A percentile compares a stretch with the other conserved stretches of the same genome.
Evolutionary conservation across 2,329 filamentous ascomycete species (phyloP).

Genomic region (Emergomyces orientalis): DNA sequence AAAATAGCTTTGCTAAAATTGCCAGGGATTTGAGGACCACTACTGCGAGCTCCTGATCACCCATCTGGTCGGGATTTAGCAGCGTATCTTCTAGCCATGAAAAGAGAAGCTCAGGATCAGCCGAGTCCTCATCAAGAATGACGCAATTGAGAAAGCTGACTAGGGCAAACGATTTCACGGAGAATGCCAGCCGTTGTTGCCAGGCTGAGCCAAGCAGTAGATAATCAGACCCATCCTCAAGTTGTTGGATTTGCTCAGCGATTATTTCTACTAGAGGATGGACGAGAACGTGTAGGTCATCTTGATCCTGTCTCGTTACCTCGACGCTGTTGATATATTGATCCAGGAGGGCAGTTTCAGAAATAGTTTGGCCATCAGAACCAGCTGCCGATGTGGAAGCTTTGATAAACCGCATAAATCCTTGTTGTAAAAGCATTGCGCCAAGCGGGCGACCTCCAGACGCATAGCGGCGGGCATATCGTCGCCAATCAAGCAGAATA

Average conservation of each 20-base stretch:
- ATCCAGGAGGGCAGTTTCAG: constrained; percentile 60
- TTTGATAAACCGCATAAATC: constrained; percentile 76
- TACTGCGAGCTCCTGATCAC: constrained; percentile 64
- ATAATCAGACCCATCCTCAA: constrained; percentile 87
- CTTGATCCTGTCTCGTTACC: constrained; percentile 33
- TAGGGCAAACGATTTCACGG: constrained; percentile 73
- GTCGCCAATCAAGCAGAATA: constrained; percentile 74
- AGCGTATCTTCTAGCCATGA: constrained; percentile 79
- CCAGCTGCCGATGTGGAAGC: constrained; percentile 67
- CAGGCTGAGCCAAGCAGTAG: constrained; percentile 73
- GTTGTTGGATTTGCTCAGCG: constrained; percentile 69
- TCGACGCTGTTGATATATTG: constrained; percentile 55
- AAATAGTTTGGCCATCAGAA: constrained; percentile 51
- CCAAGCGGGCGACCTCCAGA: constrained; percentile 71
- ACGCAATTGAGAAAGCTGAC: constrained; percentile 79
- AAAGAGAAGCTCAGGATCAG: constrained; percentile 69
- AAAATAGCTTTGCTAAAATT: constrained; percentile 65
- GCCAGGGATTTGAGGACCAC: constrained; percentile 74
- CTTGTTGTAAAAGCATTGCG: constrained; percentile 81
- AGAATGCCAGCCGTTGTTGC: constrained; percentile 77
- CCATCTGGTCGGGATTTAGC: constrained; percentile 70
- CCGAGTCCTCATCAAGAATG: constrained; percentile 68
- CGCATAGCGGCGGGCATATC: constrained; percentile 73
- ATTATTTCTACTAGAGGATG: constrained; percentile 61
- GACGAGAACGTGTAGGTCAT: constrained; percentile 30